Percentiles rank a stretch among this genome's conserved stretches.
These are phyloP conservation scores for Elsinoe perseae DNA, from an alignment of 2,329 filamentous ascomycete genomes.

Conservation along the genomic window DNA sequence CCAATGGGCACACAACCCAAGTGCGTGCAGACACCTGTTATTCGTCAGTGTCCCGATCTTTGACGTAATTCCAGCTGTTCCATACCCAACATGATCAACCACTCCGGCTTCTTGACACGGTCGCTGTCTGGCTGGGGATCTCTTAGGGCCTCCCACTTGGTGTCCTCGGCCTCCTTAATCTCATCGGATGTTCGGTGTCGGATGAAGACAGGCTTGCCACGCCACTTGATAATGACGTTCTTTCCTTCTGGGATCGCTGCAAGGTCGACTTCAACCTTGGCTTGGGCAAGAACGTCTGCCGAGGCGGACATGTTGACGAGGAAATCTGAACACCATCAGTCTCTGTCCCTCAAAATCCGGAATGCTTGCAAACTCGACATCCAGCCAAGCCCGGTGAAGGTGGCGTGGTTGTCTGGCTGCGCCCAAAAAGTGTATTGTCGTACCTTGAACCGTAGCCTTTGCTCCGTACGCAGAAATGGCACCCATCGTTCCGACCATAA, in stretches of 20 bases:
- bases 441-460: constrained; percentile 98
- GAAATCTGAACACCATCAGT: constrained; percentile 64
- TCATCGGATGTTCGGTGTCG: constrained; percentile 90
- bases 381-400: no score
- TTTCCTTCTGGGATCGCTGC: constrained; percentile 93
- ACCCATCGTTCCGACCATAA: constrained; percentile 96
- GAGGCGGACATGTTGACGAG: constrained; percentile 99
- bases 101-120: constrained; percentile 96
- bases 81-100: constrained; percentile 95
- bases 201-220: constrained; percentile 99
- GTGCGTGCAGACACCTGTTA: constrained; percentile 93
- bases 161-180: constrained; percentile 89
- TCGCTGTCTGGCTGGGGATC: constrained; percentile 87
- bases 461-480: constrained; percentile 85
- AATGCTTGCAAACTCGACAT: no score
- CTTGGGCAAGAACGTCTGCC: constrained; percentile 95
- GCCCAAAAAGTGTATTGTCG: constrained; percentile 29
- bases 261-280: constrained; percentile 98
- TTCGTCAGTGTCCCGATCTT: constrained; percentile 25
- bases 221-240: constrained; percentile 99
- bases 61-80: neutral
- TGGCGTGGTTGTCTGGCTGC: neutral
- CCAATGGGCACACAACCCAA: constrained; percentile 98
- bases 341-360: no score
- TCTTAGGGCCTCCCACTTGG: constrained; percentile 73